A percentile compares a stretch with the other conserved stretches of the same genome.
These are phyloP conservation scores for Serendipita sp. DNA, from an alignment of 768 basidiomycete species.

Conservation along the genomic window DNA sequence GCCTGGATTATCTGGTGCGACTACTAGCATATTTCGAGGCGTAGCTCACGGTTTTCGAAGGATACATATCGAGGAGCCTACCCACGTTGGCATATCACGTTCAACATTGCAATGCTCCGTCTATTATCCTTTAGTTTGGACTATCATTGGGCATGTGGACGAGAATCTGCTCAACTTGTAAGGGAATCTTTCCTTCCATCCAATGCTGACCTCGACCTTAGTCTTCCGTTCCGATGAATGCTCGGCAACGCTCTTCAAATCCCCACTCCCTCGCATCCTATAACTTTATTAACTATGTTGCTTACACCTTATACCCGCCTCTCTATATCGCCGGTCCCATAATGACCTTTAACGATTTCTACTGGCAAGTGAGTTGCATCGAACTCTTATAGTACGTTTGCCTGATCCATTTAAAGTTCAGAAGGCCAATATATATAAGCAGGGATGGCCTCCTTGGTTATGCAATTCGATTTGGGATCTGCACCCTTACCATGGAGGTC, in stretches of 20 bases:
- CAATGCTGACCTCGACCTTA: constrained; percentile 9
- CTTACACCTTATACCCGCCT: constrained; percentile 83
- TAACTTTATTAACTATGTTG: constrained; percentile 52
- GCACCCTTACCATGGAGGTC: constrained; percentile 73
- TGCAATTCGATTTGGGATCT: constrained; percentile 49
- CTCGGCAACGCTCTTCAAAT: constrained; percentile 43
- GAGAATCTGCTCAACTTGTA: constrained; percentile 18
- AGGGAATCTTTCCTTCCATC: constrained; percentile 20
- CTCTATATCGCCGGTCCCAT: constrained; percentile 94
- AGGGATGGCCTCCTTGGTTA: constrained; percentile 33
- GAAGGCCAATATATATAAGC: constrained; percentile 35
- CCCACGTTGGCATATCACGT: constrained; percentile 82
- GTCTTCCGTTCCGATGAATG: constrained; percentile 23
- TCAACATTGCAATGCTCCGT: constrained; percentile 93
- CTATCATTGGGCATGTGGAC: constrained; percentile 62
- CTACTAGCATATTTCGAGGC: neutral
- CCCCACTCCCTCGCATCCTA: constrained; percentile 43
- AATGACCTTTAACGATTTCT: constrained; percentile 87
- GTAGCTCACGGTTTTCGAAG: constrained; percentile 7
- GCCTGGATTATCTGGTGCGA: constrained; percentile 46
- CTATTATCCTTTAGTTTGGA: constrained; percentile 90
- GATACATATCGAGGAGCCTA: constrained; percentile 46
- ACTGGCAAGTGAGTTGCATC: constrained; percentile 59
- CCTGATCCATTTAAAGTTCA: constrained; percentile 28
- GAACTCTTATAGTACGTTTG: neutral